Evolutionary conservation across 805 yeast species (phyloP).

Genomic region (Schwanniomyces vanrijiae): DNA sequence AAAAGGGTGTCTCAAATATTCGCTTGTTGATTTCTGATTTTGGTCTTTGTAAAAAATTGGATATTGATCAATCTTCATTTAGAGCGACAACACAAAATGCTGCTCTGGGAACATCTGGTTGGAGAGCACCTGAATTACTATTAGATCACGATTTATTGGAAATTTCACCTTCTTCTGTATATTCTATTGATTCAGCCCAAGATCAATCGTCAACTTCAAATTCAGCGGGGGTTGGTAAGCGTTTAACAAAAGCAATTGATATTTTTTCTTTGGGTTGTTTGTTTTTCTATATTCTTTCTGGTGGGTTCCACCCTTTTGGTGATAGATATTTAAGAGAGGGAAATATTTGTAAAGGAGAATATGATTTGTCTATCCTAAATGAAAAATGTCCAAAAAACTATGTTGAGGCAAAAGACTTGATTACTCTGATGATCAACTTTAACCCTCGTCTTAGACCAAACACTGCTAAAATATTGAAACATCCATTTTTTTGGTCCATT

Average conservation of each 20-base stretch:
- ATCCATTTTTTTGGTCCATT: constrained; percentile 85
- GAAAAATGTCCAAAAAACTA: constrained; percentile 40
- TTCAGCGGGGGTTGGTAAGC: constrained; percentile 30
- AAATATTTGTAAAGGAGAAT: constrained; percentile 73
- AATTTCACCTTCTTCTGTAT: constrained; percentile 38
- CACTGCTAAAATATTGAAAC: constrained; percentile 65
- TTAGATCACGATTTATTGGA: constrained; percentile 38
- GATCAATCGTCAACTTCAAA: constrained; percentile 11
- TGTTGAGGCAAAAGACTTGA: constrained; percentile 71
- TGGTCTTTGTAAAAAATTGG: constrained; percentile 91
- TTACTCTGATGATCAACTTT: constrained; percentile 65
- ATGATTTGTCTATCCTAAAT: constrained; percentile 48
- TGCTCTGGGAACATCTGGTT: constrained; percentile 91
- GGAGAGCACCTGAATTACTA: constrained; percentile 95
- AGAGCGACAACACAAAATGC: constrained; percentile 90
- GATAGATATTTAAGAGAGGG: constrained; percentile 84
- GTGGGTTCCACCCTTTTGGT: constrained; percentile 95
- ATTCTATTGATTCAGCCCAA: constrained; percentile 22
- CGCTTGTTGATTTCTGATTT: constrained; percentile 89
- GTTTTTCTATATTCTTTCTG: constrained; percentile 78
- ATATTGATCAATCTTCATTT: constrained; percentile 89
- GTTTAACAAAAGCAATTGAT: constrained; percentile 87
- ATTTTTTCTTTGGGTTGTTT: constrained; percentile 95
- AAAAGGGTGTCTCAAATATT: constrained; percentile 23
- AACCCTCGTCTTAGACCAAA: constrained; percentile 74